phyloP scores from a whole-genome alignment of 2,329 filamentous ascomycete species.

The Exophiala sp. region DNA sequence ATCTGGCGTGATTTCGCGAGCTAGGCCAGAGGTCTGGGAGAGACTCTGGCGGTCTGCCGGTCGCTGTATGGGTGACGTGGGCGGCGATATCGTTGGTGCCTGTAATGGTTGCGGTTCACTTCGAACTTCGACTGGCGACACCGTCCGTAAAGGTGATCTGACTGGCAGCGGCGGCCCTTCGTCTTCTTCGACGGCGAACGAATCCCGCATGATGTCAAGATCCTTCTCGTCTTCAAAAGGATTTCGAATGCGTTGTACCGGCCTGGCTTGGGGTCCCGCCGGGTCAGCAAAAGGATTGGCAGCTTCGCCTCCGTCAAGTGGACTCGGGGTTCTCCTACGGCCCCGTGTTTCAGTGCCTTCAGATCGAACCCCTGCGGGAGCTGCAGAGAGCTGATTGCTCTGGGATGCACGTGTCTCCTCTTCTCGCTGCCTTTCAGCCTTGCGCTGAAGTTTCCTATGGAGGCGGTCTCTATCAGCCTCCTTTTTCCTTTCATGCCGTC shows the following conservation, averaged over 20 bases:
- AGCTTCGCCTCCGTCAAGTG: neutral
- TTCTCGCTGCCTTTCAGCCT: constrained; percentile 52
- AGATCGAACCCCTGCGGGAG: constrained; percentile 48
- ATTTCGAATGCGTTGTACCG: constrained; percentile 22
- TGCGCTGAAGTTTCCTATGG: constrained; percentile 42
- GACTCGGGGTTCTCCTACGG: constrained; percentile 3
- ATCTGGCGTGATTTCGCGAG: constrained; percentile 49
- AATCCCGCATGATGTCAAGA: constrained; percentile 24
- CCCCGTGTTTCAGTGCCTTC: constrained; percentile 35
- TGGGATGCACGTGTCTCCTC: constrained; percentile 44
- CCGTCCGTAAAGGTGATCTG: constrained; percentile 24
- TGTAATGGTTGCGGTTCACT: constrained; percentile 15
- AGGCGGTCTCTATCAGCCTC: constrained; percentile 61
- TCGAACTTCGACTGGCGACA: constrained; percentile 10
- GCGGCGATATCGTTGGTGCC: constrained; percentile 41
- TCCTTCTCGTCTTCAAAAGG: constrained; percentile 29
- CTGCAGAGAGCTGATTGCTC: neutral
- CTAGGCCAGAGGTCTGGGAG: constrained; percentile 48
- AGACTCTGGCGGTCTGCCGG: constrained; percentile 46
- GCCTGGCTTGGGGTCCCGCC: neutral
- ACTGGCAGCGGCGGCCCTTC: constrained; percentile 21
- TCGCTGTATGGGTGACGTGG: constrained; percentile 44
- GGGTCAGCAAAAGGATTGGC: constrained; percentile 23
- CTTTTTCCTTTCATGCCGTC: constrained; percentile 69
- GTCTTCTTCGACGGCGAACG: constrained; percentile 20